Evolutionary conservation across 2,329 filamentous ascomycete genomes (phyloP).

Genomic region (Paecilomyces sp.): DNA sequence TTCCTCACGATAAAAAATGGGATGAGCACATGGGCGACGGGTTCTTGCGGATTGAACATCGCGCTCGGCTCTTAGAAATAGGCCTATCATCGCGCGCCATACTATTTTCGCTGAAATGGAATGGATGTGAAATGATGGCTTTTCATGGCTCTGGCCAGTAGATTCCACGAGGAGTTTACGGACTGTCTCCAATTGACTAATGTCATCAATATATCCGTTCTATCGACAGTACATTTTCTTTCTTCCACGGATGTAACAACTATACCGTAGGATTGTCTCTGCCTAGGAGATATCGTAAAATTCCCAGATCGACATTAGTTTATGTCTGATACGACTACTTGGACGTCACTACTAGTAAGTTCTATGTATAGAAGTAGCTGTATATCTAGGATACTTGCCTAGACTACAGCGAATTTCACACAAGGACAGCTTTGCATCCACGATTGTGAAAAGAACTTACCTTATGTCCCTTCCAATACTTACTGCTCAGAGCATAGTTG

Average conservation of each 20-base stretch:
- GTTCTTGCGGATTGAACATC: conserved; percentile 11
- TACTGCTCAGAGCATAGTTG: not conserved
- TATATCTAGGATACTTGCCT: too few relatives aligned
- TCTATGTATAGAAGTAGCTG: too few relatives aligned
- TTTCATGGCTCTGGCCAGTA: conserved; percentile 9
- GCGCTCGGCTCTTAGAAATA: conserved; percentile 13
- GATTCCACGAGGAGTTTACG: conserved; percentile 1
- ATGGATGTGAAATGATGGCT: conserved; percentile 19
- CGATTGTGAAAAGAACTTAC: too few relatives aligned
- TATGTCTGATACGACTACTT: not conserved
- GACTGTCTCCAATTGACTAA: not conserved
- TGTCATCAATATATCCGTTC: conserved; percentile 1
- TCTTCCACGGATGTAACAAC: not conserved
- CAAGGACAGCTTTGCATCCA: too few relatives aligned
- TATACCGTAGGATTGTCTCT: not conserved
- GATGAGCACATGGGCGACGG: conserved; percentile 18
- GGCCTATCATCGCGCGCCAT: conserved; percentile 16
- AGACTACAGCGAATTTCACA: too few relatives aligned
- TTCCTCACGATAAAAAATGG: conserved; percentile 12
- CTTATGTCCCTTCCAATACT: too few relatives aligned
- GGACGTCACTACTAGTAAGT: not conserved
- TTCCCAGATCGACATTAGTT: not conserved
- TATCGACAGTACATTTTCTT: not conserved
- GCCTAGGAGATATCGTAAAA: not conserved
- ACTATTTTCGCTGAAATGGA: conserved; percentile 13